A percentile compares a stretch with the other conserved stretches of the same genome.
Conservation (phyloP, 805 yeast genomes). For the Brettanomyces bruxellensis region DNA sequence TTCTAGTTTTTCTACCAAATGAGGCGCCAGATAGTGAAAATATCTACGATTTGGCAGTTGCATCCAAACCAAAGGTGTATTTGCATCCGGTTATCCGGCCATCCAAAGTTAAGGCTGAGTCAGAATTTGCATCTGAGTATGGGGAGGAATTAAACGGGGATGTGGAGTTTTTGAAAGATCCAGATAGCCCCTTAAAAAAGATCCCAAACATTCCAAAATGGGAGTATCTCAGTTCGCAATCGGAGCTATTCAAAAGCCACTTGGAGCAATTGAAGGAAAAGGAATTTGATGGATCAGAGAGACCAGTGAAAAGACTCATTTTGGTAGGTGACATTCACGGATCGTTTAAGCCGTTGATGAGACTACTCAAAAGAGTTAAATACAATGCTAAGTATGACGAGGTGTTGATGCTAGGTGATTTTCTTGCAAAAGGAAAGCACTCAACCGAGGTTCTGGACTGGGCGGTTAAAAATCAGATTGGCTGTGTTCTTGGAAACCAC, state of each 20-base stretch:
- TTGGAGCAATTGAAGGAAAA: slow-evolving; percentile 8
- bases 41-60: slow-evolving; percentile 18
- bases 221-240: slow-evolving; percentile 9
- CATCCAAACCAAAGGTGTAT: slow-evolving; percentile 14
- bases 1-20: slow-evolving; percentile 23
- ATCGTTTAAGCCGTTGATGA: slow-evolving; percentile 43
- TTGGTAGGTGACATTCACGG: slow-evolving; percentile 90
- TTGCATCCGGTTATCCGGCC: slow-evolving; percentile 23
- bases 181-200: slow-evolving; percentile 19
- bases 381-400: slow-evolving; percentile 43
- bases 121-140: slow-evolving; percentile 14
- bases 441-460: slow-evolving; percentile 61
- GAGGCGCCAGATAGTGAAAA: slow-evolving; percentile 23
- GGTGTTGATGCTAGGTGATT: slow-evolving; percentile 73
- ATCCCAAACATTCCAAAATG: slow-evolving; percentile 18
- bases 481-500: slow-evolving; percentile 84
- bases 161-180: slow-evolving; percentile 5
- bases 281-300: slow-evolving; percentile 3
- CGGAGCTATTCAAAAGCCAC: slow-evolving; percentile 15
- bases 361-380: slow-evolving; percentile 41
- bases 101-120: slow-evolving; percentile 3
- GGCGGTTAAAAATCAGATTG: slow-evolving; percentile 48
- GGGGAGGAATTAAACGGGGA: slow-evolving; percentile 1
- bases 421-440: slow-evolving; percentile 75
- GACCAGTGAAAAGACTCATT: slow-evolving; percentile 38